Evolutionary conservation across 2,329 filamentous ascomycete species (phyloP).

Genomic region (Pseudogymnoascus verrucosus): DNA sequence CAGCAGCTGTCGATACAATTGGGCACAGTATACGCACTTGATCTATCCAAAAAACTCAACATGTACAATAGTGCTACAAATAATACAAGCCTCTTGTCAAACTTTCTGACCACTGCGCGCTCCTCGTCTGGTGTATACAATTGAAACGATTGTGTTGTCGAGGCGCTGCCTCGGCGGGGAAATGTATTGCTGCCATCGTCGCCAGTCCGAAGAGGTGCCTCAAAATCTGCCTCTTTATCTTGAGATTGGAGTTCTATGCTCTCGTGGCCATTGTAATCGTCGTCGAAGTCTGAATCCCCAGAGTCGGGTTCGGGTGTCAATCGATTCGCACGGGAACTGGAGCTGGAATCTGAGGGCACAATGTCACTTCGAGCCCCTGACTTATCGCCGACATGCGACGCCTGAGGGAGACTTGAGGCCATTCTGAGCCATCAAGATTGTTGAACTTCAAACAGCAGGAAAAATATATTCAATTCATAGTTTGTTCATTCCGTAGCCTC

Average conservation of each 20-base stretch:
- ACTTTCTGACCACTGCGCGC: conserved; percentile 58
- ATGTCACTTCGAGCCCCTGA: background rate
- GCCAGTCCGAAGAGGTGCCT: background rate
- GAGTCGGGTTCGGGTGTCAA: conserved; percentile 24
- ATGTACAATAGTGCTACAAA: conserved; percentile 80
- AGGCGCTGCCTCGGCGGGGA: conserved; percentile 22
- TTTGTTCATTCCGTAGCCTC: background rate
- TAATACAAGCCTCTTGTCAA: conserved; percentile 69
- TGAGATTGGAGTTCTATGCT: background rate
- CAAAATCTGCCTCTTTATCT: background rate
- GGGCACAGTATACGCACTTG: conserved; percentile 48
- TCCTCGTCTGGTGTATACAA: conserved; percentile 64
- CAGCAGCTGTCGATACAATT: conserved; percentile 5
- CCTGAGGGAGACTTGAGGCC: background rate
- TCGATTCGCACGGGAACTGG: conserved; percentile 11
- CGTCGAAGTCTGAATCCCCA: conserved; percentile 19
- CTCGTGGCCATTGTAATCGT: conserved; percentile 11
- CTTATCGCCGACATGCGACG: background rate
- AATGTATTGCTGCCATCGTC: background rate
- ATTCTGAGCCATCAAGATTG: background rate
- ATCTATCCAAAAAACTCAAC: conserved; percentile 77
- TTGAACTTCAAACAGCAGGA: background rate
- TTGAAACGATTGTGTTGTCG: conserved; percentile 36
- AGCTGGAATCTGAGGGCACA: conserved; percentile 12
- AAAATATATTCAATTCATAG: background rate